Conservation (phyloP, 768 basidiomycete species). For the Lentinula guzmanii region DNA sequence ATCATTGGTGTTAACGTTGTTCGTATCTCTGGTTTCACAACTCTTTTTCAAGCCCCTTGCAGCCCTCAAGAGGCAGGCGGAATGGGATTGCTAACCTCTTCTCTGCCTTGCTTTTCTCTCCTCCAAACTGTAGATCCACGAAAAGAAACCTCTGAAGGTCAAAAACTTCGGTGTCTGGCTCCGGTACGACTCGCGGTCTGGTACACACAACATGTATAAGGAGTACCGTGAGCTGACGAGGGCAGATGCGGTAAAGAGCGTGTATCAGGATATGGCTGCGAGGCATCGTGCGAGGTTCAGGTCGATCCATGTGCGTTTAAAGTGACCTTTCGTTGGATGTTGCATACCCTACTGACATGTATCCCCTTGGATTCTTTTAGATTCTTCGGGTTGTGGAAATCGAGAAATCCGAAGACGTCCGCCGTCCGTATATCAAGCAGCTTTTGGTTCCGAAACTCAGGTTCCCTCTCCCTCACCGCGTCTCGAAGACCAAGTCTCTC, state of each 20-base stretch:
- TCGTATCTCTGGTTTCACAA: slow-evolving; percentile 42
- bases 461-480: slow-evolving; percentile 95
- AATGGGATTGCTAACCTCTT: slow-evolving; percentile 43
- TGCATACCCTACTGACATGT: not conserved
- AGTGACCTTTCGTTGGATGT: no score
- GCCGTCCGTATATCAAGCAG: slow-evolving; percentile 98
- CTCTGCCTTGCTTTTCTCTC: slow-evolving; percentile 15
- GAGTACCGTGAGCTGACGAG: slow-evolving; percentile 95
- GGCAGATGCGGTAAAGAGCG: slow-evolving; percentile 89
- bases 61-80: slow-evolving; percentile 85
- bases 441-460: slow-evolving; percentile 84
- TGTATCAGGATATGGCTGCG: slow-evolving; percentile 99
- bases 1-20: slow-evolving; percentile 98
- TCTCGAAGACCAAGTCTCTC: slow-evolving; percentile 69
- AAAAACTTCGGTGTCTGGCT: slow-evolving; percentile 99
- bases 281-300: slow-evolving; percentile 99
- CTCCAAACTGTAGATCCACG: slow-evolving; percentile 68
- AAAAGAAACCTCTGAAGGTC: slow-evolving; percentile 96
- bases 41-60: slow-evolving; percentile 34
- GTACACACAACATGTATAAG: slow-evolving; percentile 99
- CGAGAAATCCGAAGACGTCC: slow-evolving; percentile 84
- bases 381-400: slow-evolving; percentile 98
- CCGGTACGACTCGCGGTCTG: slow-evolving; percentile 98
- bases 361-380: slow-evolving; percentile 30
- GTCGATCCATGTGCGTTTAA: slow-evolving; percentile 82